Base-by-base conservation (phyloP, 2,329 filamentous ascomycete species). In the Pseudocercospora eumusae region DNA sequence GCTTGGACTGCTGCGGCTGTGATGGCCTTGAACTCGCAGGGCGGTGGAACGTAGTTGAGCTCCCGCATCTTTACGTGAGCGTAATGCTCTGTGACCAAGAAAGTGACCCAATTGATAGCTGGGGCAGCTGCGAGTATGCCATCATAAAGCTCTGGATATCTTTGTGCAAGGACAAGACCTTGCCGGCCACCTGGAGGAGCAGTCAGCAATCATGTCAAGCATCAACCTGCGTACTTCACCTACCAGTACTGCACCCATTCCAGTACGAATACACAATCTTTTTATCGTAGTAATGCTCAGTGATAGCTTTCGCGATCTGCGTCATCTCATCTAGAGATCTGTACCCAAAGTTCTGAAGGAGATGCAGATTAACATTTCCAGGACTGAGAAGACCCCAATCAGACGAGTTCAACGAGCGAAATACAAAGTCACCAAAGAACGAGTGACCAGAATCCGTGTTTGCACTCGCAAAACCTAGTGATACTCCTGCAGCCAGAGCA, bases 101-200 rank as follows among this genome's bases (percentile, higher is more conserved):
- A 73, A 0, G 64, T 70, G 4, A 65, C 64, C 74, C 73, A 77
- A 56, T 78, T 75, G 52, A 78, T 72, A 1, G 77, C 77, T 11
- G 78, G 77, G 1, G 76, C 73, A 4, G 64, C 61, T 4, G 78
- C 76, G 3, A 77, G 59, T 56, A 80, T 79, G 20, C 78, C 77
- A 62, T 80, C 73, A 59, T 75, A 79, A 2, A 70, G 67, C 1
- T 69, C 56, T 6, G 77, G 77, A 61, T 74, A 78, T 10, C 72
- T 61, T 58, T 79, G 77, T 25, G 66, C 66, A 59, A 59, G n/a
- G 15, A 74, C 74, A n/a, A 75, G 60, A 4, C 75, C 76, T 61
- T 78, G 76, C 5, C 76, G 64, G 7, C 76, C 77, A 44, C 61
- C 61, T 63, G 20, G 4, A 36, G 27, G 8, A 13, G 23, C 9